phyloP scores from a whole-genome alignment of 345 rosid species.

The Melastoma malabathricum region DNA sequence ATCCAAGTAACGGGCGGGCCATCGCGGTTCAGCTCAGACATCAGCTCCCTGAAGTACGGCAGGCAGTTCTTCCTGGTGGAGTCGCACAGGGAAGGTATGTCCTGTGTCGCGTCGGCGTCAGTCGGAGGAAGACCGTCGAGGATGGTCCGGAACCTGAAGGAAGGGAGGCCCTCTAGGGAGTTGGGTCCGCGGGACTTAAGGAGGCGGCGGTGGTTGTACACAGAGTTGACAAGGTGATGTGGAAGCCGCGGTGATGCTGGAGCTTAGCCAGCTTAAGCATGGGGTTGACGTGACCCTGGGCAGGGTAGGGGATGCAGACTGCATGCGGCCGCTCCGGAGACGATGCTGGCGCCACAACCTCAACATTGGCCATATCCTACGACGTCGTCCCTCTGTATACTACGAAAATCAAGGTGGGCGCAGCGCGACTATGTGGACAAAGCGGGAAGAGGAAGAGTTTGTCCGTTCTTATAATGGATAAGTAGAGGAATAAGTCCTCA shows the following conservation, averaged over 20 bases:
- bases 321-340: conserved; percentile 21
- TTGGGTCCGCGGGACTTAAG: conserved; percentile 19
- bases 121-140: conserved; percentile 31
- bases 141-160: conserved; percentile 27
- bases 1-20: conserved; percentile 27
- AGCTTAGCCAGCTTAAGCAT: conserved; percentile 38
- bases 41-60: conserved; percentile 20
- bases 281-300: conserved; percentile 43
- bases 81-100: conserved; percentile 22
- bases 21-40: conserved; percentile 14
- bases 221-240: conserved; percentile 40
- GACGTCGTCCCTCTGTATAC: too few relatives aligned
- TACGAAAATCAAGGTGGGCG: too few relatives aligned
- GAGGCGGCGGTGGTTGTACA: conserved; percentile 30
- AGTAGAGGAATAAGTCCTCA: too few relatives aligned
- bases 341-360: not conserved
- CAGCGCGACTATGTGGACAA: too few relatives aligned
- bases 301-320: conserved; percentile 42
- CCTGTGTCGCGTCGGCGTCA: conserved; percentile 26
- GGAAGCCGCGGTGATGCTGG: conserved; percentile 30
- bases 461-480: too few relatives aligned
- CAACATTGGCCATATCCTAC: not conserved
- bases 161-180: conserved; percentile 22
- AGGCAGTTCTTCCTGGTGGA: conserved; percentile 20
- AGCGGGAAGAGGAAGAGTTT: too few relatives aligned